Evolutionary conservation across 768 basidiomycete genomes (phyloP), one percentile per base, ranked within the genome.

Genomic region (Pleurotus giganteus): DNA sequence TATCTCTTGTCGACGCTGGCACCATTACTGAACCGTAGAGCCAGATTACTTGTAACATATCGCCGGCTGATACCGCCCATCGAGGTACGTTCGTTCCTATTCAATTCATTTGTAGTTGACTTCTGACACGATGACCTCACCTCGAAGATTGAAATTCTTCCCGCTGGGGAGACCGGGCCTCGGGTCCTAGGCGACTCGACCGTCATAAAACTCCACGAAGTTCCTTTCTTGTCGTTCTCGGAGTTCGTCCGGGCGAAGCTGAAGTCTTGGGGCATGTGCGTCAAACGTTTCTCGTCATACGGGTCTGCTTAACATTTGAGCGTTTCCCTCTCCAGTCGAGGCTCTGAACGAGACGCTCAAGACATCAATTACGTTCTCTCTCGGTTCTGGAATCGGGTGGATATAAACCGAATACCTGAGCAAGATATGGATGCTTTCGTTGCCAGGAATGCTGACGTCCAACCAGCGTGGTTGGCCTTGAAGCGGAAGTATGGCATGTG

Each of bases 221-320:
- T 93, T 4, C 91, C 91, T 8, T 93, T 93, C 74, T 71, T 94
- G 61, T 85, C 86, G n/a, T 74, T 89, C 57, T 90, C 91, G 36
- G 91, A 94, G 68, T 93, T 93, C 71, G 71, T 93, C 63, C 79
- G 91, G 62, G 90, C 89, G 43, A 94, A 93, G 74, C 75, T 94
- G 49, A 92, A 89, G 61, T 70, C 81, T 15, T 94, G 91, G 91
- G 77, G 84, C 59, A 86, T 89, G 91, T 89, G 75, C 63, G 84
- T 63, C 58, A 60, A 57, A 54, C 53, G 39, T 49, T 59, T 55
- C 50, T 46, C 31, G 27, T n/a, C 13, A 57, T 42, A 39, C 58
- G 55, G 46, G 55, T 36, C 54, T 21, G 58, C 42, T 46, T 59
- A 47, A 27, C 57, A 23, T 58, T 51, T 53, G 62, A 58, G 58